A percentile compares a stretch with the other conserved stretches of the same genome.
phyloP scores from a whole-genome alignment of 169 alveolate species.

The Theileria sp. region DNA sequence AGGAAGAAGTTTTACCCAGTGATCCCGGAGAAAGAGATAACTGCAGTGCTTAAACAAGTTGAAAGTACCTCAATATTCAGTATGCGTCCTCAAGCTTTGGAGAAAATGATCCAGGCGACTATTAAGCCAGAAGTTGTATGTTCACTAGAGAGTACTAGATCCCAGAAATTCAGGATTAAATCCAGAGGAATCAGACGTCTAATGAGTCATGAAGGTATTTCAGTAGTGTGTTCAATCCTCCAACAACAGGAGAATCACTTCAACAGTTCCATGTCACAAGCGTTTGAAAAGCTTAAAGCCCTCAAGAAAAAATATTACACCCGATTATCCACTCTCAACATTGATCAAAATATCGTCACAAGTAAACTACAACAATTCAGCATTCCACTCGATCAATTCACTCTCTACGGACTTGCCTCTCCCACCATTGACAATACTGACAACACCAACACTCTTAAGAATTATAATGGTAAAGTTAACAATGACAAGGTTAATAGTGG shows the following conservation, averaged over 20 bases:
- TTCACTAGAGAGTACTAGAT: conserved; percentile 77
- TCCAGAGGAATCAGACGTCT: conserved; percentile 73
- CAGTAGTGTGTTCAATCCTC: conserved; percentile 31
- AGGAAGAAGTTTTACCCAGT: conserved; percentile 73
- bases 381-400: conserved; percentile 26
- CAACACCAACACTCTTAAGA: too few species aligned
- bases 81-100: conserved; percentile 66
- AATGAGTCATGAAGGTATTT: conserved; percentile 66
- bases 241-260: conserved; percentile 63
- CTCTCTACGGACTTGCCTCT: conserved; percentile 52
- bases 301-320: conserved; percentile 57
- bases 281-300: conserved; percentile 35
- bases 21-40: conserved; percentile 73
- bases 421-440: not conserved
- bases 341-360: conserved; percentile 38
- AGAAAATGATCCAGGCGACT: conserved; percentile 73
- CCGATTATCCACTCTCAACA: conserved; percentile 54
- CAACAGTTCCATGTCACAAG: conserved; percentile 23
- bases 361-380: conserved; percentile 33
- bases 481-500: not conserved
- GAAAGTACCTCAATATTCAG: conserved; percentile 59
- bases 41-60: conserved; percentile 70
- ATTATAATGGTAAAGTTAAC: too few species aligned
- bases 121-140: conserved; percentile 80
- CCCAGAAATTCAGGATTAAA: conserved; percentile 72